These are phyloP conservation scores for Phytopythium helicoides DNA, from an alignment of 352 stramenopile genomes.

Conservation along the genomic window DNA sequence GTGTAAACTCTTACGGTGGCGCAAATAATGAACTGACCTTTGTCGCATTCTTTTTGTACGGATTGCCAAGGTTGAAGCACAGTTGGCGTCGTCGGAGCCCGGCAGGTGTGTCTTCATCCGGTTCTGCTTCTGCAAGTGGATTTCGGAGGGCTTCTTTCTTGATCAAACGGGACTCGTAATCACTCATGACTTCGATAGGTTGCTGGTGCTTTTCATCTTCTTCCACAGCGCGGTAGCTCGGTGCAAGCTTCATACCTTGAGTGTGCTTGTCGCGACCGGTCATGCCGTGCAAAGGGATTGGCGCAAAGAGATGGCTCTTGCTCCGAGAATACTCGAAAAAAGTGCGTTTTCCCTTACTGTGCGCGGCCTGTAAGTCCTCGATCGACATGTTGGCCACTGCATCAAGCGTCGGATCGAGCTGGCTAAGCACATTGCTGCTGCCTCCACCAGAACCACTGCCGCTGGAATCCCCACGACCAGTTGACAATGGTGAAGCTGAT, in stretches of 20 bases:
- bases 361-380: conserved; percentile 43
- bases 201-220: conserved; percentile 84
- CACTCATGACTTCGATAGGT: conserved; percentile 86
- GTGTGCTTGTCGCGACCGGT: conserved; percentile 12
- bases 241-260: conserved; percentile 41
- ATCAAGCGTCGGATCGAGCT: conserved; percentile 41
- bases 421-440: conserved; percentile 8
- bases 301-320: conserved; percentile 34
- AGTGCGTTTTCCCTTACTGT: conserved; percentile 45
- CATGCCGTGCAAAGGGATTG: conserved; percentile 23
- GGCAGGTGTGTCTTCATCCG: conserved; percentile 78
- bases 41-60: conserved; percentile 88
- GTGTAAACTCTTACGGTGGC: neutral
- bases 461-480: conserved; percentile 11
- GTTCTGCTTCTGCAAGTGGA: conserved; percentile 77
- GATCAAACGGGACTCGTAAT: conserved; percentile 85
- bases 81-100: conserved; percentile 73
- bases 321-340: conserved; percentile 47
- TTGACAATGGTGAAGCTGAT: conserved; percentile 28
- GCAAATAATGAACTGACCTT: conserved; percentile 29
- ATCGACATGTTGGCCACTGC: conserved; percentile 65
- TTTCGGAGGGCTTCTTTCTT: conserved; percentile 87
- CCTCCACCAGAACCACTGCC: conserved; percentile 8
- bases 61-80: conserved; percentile 85
- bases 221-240: conserved; percentile 56